Evolutionary conservation across 148 eudicot species (phyloP).

Genomic region (Drosera capensis): DNA sequence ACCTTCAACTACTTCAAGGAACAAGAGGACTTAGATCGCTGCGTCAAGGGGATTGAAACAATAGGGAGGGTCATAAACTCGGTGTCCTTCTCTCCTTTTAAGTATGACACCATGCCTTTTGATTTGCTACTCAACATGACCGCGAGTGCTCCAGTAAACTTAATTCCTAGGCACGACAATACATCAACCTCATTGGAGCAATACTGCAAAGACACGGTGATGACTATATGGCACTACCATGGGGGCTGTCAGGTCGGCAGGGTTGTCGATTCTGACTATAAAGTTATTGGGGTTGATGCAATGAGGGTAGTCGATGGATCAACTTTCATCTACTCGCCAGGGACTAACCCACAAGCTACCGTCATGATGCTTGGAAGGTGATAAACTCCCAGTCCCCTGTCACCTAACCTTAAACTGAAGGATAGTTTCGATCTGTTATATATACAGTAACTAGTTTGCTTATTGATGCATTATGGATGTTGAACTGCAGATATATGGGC

Average conservation of each 20-base stretch:
- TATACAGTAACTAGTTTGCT: background rate
- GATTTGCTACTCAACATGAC: constrained; percentile 41
- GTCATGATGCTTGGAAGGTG: constrained; percentile 60
- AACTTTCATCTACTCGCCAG: constrained; percentile 31
- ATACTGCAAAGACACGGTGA: constrained; percentile 42
- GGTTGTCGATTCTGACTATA: constrained; percentile 34
- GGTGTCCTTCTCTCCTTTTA: constrained; percentile 30
- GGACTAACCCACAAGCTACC: constrained; percentile 59
- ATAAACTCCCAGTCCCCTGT: background rate
- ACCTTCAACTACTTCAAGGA: constrained; percentile 85
- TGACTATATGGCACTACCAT: constrained; percentile 67
- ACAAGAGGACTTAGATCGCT: constrained; percentile 47
- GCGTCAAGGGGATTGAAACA: constrained; percentile 44
- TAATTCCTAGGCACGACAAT: constrained; percentile 41
- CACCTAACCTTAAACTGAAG: background rate
- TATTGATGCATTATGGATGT: background rate
- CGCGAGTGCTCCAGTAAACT: constrained; percentile 32
- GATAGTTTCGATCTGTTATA: background rate
- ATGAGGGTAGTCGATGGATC: constrained; percentile 41
- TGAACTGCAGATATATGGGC: background rate
- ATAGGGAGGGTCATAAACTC: constrained; percentile 49
- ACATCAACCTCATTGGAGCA: constrained; percentile 39
- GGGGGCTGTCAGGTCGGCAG: constrained; percentile 47
- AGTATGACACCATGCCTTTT: constrained; percentile 16
- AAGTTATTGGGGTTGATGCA: constrained; percentile 28